phyloP scores from a whole-genome alignment of 2,329 filamentous ascomycete genomes.

The Biscogniauxia sp. region DNA sequence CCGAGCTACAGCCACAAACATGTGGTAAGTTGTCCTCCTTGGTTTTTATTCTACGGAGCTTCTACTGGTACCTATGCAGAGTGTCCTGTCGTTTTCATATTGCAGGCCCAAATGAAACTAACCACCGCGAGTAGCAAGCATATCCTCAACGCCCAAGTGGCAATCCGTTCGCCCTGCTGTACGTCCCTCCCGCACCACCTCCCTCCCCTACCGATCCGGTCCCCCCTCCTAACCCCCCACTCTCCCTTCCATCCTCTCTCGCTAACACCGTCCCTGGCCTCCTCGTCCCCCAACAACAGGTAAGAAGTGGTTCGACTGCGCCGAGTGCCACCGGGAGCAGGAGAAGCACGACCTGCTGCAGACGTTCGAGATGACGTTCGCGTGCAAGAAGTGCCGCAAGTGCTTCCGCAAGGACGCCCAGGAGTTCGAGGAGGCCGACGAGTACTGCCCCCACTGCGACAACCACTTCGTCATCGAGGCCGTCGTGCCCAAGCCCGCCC shows the following conservation, averaged over 20 bases:
- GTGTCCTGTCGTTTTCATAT: no score
- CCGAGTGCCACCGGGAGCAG: constrained; percentile 84
- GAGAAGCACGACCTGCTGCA: constrained; percentile 76
- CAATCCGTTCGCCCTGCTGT: constrained; percentile 96
- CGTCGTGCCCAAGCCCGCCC: constrained; percentile 72
- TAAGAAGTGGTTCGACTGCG: constrained; percentile 98
- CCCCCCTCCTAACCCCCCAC: neutral
- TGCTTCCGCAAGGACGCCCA: constrained; percentile 91
- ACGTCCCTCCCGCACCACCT: constrained; percentile 36
- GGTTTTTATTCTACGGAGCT: no score
- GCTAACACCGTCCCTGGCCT: neutral
- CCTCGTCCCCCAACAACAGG: constrained; percentile 47
- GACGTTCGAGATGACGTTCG: constrained; percentile 84
- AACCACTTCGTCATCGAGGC: constrained; percentile 97
- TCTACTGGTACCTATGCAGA: no score
- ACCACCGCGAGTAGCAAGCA: constrained; percentile 64
- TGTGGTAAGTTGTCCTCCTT: constrained; percentile 18
- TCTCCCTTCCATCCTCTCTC: neutral
- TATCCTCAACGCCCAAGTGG: constrained; percentile 94
- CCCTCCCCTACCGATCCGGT: no score
- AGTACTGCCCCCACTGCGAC: constrained; percentile 98
- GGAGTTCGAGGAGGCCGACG: constrained; percentile 94
- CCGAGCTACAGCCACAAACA: neutral
- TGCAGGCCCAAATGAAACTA: neutral
- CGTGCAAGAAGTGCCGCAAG: constrained; percentile 99